Evolutionary conservation across 2,329 filamentous ascomycete genomes (phyloP).

Genomic region (Pezicula radicicola): DNA sequence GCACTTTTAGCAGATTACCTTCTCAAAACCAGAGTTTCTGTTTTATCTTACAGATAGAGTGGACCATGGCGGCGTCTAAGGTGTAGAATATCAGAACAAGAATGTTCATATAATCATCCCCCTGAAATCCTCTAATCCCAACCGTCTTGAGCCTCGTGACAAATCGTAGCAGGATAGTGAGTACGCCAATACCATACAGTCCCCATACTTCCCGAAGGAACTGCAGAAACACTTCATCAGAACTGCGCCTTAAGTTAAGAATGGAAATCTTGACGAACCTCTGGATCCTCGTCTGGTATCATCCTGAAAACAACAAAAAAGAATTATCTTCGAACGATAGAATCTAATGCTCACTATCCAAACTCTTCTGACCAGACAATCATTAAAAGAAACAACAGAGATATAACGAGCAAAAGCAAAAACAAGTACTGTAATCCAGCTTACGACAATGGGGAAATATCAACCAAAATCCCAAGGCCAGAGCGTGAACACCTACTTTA

Average conservation of each 20-base stretch:
- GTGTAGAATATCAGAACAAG: constrained; percentile 32
- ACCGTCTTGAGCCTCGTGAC: constrained; percentile 34
- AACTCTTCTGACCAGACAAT: background rate
- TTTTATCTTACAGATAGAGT: constrained; percentile 27
- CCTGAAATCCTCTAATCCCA: constrained; percentile 32
- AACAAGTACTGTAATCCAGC: background rate
- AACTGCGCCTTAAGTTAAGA: no score
- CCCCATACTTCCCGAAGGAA: constrained; percentile 29
- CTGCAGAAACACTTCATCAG: background rate
- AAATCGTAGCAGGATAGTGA: constrained; percentile 31
- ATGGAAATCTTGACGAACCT: background rate
- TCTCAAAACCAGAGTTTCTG: background rate
- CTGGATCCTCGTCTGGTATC: background rate
- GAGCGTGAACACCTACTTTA: background rate
- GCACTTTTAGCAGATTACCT: background rate
- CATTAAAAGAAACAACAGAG: background rate
- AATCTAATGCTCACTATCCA: background rate
- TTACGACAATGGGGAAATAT: background rate
- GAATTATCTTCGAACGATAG: background rate
- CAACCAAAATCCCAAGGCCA: background rate
- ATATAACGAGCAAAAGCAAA: background rate
- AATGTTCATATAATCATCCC: constrained; percentile 36
- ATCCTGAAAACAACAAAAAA: background rate
- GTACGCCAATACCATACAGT: constrained; percentile 29
- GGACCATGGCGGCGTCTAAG: constrained; percentile 32